Evolutionary conservation across 495 filamentous ascomycete genomes (phyloP), one percentile per base, ranked within the genome.

Genomic region (Aspergillus steynii): DNA sequence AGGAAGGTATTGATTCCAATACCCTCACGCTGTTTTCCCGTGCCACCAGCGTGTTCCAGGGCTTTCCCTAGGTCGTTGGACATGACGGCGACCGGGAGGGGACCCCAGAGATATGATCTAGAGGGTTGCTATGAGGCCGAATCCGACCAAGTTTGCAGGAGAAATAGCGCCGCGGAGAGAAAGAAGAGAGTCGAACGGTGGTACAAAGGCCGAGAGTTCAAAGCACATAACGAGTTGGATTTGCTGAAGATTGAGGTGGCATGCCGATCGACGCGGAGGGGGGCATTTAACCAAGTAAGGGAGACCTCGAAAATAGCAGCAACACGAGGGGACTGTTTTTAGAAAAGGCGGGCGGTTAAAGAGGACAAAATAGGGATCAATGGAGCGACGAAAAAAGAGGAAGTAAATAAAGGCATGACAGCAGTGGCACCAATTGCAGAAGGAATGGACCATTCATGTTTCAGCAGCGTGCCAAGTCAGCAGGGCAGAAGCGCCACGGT

Each of bases 1-100:
- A 95, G 58, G 68, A 97, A 94, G 10, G 88, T 77, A 46, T 69
- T 67, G 32, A 84, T 64, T 0, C 80, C 77, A 31, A 80, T 73
- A 42, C 83, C 82, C 50, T 77, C 67, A 47, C 61, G 82, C 55
- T 77, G 77, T 37, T 77, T 71, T n/a, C 79, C 81, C 42, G 68
- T 69, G 29, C 74, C 70, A 58, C 73, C 73, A 0, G 73, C 72
- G 50, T 74, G 57, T 59, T 80, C 71, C 56, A 83, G 66, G 12
- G 75, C 74, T 31, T 69, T 34, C 42, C 68, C 68, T 29, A 81
- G 55, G 31, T 68, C 74, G 10, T 70, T 74, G 25, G 69, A 55
- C 71, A 73, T 73, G 58, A 46, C 64, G 50, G 60, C 61, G 45
- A 60, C 58, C 29, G 51, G 20, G 60, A 31, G 56, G 34, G 50